Base-by-base conservation (phyloP, 805 yeast genomes). In the Tetrapisispora namnaoensis region DNA sequence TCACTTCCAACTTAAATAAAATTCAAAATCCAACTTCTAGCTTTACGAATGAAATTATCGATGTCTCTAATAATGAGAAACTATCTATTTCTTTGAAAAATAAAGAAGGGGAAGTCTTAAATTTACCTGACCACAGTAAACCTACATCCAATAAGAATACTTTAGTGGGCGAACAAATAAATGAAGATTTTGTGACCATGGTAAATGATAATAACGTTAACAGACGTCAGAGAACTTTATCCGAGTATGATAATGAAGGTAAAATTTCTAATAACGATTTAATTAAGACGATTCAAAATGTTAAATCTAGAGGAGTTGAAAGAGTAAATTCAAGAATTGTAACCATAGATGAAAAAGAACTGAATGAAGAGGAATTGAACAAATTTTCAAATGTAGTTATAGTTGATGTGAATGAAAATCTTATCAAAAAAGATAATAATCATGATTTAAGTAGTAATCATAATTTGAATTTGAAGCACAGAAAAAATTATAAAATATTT, bases 401-500 rank as follows among this genome's bases (percentile, higher is more conserved):
- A 17, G 70, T 71, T 2, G 74, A 56, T 37, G 34, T 46, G 1
- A 55, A 69, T 46, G 52, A 56, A 1, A 49, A 54, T 6, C 57
- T 62, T 2, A 28, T 14, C n/a, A 28, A 28, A 27, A 11, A n/a
- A 9, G 5, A 38, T 20, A 20, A 22, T 20, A 7, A 4, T 17
- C 7, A 38, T n/a, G 17, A n/a, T 6, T 6, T 11, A 27, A 20
- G 18, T 8, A n/a, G 9, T 16, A 49, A 44, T 30, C 37, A 36
- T 21, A 49, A 51, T 37, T 49, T 52, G 1, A 54, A 53, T 17
- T 64, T 70, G 68, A 47, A 54, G 20, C 62, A 59, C 1, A 52
- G 74, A 13, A 70, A 65, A 50, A 72, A 72, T 51, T 72, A 67
- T 51, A 73, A 73, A 47, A 60, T 51, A 4, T 73, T 73, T 57